Conservation (phyloP, 2,329 filamentous ascomycete species). For the Colletotrichum chrysophilum region DNA sequence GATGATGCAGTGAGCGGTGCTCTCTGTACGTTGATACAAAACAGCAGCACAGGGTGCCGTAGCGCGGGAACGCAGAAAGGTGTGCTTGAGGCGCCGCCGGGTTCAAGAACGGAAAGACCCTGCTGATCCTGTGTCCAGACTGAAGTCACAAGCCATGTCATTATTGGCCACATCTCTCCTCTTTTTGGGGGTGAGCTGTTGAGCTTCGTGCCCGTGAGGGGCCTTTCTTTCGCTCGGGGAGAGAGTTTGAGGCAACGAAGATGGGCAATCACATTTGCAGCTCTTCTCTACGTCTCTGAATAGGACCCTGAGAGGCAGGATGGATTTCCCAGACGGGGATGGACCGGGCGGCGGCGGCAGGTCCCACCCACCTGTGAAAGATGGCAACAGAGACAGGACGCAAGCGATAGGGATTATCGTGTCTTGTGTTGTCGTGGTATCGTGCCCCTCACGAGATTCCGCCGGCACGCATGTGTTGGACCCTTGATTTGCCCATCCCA, state of each 20-base stretch:
- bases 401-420: constrained; percentile 12
- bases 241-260: background rate
- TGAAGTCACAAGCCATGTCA: constrained; percentile 19
- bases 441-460: background rate
- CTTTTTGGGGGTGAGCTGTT: background rate
- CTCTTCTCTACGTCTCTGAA: background rate
- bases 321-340: background rate
- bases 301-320: background rate
- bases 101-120: constrained; percentile 23
- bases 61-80: background rate
- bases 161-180: constrained; percentile 9
- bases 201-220: background rate
- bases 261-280: background rate
- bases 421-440: background rate
- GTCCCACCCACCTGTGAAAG: background rate
- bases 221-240: background rate
- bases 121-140: constrained; percentile 20
- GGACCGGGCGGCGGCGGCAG: background rate
- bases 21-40: background rate
- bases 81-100: background rate
- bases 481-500: constrained; percentile 7
- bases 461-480: background rate
- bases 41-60: background rate
- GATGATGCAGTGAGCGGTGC: constrained; percentile 16
- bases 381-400: background rate